phyloP scores from a whole-genome alignment of 2,329 filamentous ascomycete genomes.

The Nemania sp. region DNA sequence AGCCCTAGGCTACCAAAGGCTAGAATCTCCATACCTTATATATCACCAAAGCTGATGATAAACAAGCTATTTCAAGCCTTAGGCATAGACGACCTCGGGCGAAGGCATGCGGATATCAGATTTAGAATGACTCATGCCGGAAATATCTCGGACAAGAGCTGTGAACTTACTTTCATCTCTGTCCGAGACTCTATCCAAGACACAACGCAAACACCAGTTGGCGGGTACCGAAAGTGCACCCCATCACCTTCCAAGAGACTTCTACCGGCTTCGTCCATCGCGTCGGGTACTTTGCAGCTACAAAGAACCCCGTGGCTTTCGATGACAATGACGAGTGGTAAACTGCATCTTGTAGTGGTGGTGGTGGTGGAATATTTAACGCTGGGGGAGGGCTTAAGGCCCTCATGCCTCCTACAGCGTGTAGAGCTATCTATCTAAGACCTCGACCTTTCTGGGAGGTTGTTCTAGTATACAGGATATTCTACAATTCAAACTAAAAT shows the following conservation, averaged over 20 bases:
- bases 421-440: too few relatives aligned
- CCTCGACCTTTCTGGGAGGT: too few relatives aligned
- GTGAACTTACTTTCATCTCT: constrained; percentile 3
- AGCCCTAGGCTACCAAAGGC: not conserved
- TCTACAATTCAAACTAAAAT: too few relatives aligned
- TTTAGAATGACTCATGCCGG: constrained; percentile 13
- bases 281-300: constrained; percentile 23
- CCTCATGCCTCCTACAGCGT: too few relatives aligned
- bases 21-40: not conserved
- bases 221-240: not conserved
- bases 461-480: too few relatives aligned
- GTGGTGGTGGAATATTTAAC: too few relatives aligned
- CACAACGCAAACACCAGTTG: not conserved
- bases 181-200: constrained; percentile 14
- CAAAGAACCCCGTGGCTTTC: constrained; percentile 21
- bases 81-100: constrained; percentile 5
- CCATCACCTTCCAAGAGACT: constrained; percentile 23
- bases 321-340: constrained; percentile 5
- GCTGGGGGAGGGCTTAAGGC: too few relatives aligned
- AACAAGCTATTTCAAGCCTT: constrained; percentile 15
- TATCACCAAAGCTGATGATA: not conserved
- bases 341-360: constrained; percentile 12
- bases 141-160: not conserved
- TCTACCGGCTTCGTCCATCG: constrained; percentile 12
- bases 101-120: constrained; percentile 16